A percentile compares a stretch with the other conserved stretches of the same genome.
phyloP scores from a whole-genome alignment of 2,329 filamentous ascomycete genomes.

The Botrytis pseudocinerea region DNA sequence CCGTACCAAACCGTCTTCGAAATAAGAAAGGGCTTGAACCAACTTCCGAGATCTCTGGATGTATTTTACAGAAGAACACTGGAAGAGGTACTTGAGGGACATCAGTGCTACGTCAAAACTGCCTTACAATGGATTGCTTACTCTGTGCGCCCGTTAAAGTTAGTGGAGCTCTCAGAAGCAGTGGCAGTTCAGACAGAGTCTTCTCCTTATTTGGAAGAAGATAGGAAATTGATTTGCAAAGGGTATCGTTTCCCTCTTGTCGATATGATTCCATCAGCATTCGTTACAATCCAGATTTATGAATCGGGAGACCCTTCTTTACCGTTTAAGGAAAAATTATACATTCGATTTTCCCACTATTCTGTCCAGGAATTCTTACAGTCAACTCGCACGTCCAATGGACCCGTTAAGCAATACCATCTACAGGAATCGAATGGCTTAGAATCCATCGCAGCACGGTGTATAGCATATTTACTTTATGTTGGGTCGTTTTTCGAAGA shows the following conservation, averaged over 20 bases:
- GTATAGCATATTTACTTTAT: neutral
- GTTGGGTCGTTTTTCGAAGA: neutral
- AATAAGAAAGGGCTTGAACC: conserved; percentile 1
- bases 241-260: neutral
- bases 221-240: neutral
- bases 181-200: neutral
- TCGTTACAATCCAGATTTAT: neutral
- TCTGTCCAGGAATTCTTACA: neutral
- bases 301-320: accelerated
- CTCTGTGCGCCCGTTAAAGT: conserved; percentile 10
- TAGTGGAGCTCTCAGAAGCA: conserved; percentile 18
- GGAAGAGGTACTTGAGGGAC: neutral
- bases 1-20: neutral
- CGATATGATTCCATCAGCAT: neutral
- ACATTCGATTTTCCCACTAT: neutral
- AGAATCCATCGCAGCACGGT: neutral
- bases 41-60: conserved; percentile 25
- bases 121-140: conserved; percentile 36
- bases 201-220: neutral
- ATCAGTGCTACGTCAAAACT: conserved; percentile 11
- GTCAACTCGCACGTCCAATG: neutral
- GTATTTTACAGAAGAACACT: conserved; percentile 25
- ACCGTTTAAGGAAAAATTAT: accelerated
- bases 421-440: neutral
- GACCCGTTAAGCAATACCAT: neutral